A percentile compares a stretch with the other conserved stretches of the same genome.
These are phyloP conservation scores for Phoma sp. DNA, from an alignment of 2,329 filamentous ascomycete species.

Conservation along the genomic window DNA sequence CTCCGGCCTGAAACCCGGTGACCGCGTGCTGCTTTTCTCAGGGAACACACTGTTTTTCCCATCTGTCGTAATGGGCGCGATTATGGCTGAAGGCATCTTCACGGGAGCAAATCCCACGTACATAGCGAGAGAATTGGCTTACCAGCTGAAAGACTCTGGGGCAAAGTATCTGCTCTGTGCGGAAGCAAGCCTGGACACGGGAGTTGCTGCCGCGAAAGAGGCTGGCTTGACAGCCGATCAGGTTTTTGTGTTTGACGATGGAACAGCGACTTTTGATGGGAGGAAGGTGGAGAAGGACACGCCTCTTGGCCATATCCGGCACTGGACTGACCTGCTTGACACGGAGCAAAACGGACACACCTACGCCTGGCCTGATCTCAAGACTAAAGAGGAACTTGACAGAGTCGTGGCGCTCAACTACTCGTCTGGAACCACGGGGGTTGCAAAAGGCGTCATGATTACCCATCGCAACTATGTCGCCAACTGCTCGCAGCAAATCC, in stretches of 20 bases:
- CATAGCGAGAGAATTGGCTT: conserved; percentile 72
- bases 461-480: conserved; percentile 78
- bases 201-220: conserved; percentile 68
- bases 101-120: conserved; percentile 74
- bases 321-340: conserved; percentile 69
- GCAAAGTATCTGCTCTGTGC: conserved; percentile 72
- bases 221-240: conserved; percentile 60
- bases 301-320: conserved; percentile 52
- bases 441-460: conserved; percentile 84
- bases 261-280: conserved; percentile 53
- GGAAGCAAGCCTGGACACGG: conserved; percentile 64
- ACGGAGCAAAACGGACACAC: conserved; percentile 54
- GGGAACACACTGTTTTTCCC: conserved; percentile 78
- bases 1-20: conserved; percentile 67
- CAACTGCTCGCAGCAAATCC: conserved; percentile 68
- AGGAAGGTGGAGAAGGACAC: conserved; percentile 40
- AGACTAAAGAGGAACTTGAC: conserved; percentile 55
- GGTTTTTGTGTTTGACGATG: conserved; percentile 71
- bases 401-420: conserved; percentile 77
- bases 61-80: conserved; percentile 70
- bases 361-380: conserved; percentile 69
- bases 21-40: conserved; percentile 75
- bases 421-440: conserved; percentile 77
- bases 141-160: conserved; percentile 75
- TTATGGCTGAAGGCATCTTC: conserved; percentile 81